A percentile compares a stretch with the other conserved stretches of the same genome.
Evolutionary conservation across 352 stramenopile species (phyloP).

Genomic region (Phytophthora europaea): DNA sequence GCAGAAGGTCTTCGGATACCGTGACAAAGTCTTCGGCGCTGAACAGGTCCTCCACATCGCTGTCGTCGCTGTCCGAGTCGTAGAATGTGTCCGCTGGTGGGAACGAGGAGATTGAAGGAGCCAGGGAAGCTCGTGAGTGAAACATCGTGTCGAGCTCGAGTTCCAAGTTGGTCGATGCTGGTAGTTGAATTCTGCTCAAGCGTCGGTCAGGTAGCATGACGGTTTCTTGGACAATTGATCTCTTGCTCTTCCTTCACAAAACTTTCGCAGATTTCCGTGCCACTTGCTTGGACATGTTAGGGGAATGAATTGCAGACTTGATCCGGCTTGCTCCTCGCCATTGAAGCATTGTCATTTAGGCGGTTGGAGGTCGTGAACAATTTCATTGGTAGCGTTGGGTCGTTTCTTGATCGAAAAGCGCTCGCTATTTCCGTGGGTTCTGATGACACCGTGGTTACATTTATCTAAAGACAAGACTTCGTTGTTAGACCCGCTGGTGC

Average conservation of each 20-base stretch:
- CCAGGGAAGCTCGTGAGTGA: slow-evolving; percentile 23
- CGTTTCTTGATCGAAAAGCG: slow-evolving; percentile 31
- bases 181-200: slow-evolving; percentile 9
- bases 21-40: slow-evolving; percentile 52
- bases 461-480: slow-evolving; percentile 8
- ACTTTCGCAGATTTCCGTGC: background rate
- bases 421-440: slow-evolving; percentile 39
- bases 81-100: slow-evolving; percentile 40
- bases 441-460: slow-evolving; percentile 7
- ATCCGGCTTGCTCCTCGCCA: background rate
- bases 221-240: slow-evolving; percentile 6
- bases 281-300: background rate
- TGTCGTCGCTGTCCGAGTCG: slow-evolving; percentile 39
- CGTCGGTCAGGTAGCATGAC: slow-evolving; percentile 1
- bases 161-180: background rate
- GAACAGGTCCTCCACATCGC: slow-evolving; percentile 51
- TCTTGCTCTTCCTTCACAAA: background rate
- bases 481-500: background rate
- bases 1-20: slow-evolving; percentile 65
- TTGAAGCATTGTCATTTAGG: background rate
- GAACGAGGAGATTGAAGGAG: slow-evolving; percentile 46
- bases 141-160: background rate
- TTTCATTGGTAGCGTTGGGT: slow-evolving; percentile 8
- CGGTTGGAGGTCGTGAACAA: background rate
- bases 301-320: background rate